phyloP scores from a whole-genome alignment of 257 asterid genomes.

The Nicotiana knightiana region DNA sequence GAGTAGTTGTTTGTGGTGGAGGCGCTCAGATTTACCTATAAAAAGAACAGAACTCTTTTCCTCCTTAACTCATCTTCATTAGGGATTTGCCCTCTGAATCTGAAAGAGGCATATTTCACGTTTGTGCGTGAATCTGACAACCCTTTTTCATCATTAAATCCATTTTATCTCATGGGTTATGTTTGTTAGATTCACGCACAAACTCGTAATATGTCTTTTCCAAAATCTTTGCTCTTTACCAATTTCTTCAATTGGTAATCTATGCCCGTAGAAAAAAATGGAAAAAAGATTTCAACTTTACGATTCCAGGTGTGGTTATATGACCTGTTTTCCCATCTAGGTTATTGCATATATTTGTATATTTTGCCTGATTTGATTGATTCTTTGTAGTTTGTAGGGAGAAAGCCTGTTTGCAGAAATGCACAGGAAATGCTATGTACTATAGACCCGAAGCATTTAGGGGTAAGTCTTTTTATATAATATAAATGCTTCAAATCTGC shows the following conservation, averaged over 20 bases:
- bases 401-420: neutral
- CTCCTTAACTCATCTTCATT: neutral
- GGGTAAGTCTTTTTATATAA: neutral
- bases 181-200: conserved; percentile 22
- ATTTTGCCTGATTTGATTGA: neutral
- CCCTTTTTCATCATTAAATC: neutral
- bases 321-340: neutral
- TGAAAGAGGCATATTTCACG: conserved; percentile 14
- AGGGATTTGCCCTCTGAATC: neutral
- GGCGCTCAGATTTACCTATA: neutral
- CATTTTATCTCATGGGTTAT: neutral
- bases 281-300: neutral
- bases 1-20: neutral
- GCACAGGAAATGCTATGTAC: neutral
- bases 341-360: neutral
- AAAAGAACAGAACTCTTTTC: neutral
- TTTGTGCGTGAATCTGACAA: conserved; percentile 20
- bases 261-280: neutral
- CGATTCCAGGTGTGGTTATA: neutral
- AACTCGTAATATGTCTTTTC: conserved; percentile 18
- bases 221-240: neutral
- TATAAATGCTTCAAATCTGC: neutral
- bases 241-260: too few relatives aligned
- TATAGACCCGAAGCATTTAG: neutral
- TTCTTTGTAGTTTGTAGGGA: neutral